These are phyloP conservation scores for Nicotiana knightiana DNA, from an alignment of 257 asterid species.

Conservation along the genomic window DNA sequence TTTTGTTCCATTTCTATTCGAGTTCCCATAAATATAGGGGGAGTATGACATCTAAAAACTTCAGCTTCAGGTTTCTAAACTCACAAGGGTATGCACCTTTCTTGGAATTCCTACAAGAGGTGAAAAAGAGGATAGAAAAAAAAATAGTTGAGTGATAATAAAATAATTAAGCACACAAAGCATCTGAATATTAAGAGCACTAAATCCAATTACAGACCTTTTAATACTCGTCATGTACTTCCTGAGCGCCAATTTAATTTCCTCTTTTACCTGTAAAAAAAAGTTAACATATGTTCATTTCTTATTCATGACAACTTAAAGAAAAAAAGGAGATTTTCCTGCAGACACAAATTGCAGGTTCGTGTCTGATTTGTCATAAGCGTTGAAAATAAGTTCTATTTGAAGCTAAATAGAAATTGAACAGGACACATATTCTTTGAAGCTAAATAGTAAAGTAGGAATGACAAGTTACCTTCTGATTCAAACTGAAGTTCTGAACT, in stretches of 20 bases:
- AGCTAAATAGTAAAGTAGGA: background rate
- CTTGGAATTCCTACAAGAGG: slow-evolving; percentile 39
- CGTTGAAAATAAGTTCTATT: background rate
- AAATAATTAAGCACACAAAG: background rate
- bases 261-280: slow-evolving; percentile 73
- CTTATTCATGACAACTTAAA: background rate
- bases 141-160: background rate
- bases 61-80: slow-evolving; percentile 46
- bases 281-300: slow-evolving; percentile 15
- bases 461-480: background rate
- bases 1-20: slow-evolving; percentile 36
- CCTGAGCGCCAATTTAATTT: slow-evolving; percentile 68
- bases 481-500: too few relatives aligned
- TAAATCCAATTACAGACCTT: slow-evolving; percentile 30
- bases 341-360: background rate
- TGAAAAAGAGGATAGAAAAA: background rate
- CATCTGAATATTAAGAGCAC: background rate
- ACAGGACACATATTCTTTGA: background rate
- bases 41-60: slow-evolving; percentile 43
- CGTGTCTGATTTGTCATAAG: background rate
- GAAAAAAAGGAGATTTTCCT: too few relatives aligned
- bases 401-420: background rate
- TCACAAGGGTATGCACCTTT: slow-evolving; percentile 46
- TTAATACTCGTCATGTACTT: slow-evolving; percentile 47
- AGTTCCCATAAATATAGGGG: slow-evolving; percentile 77